These are phyloP conservation scores for Jamesozyma lodderae DNA, from an alignment of 805 yeast genomes.

Conservation along the genomic window DNA sequence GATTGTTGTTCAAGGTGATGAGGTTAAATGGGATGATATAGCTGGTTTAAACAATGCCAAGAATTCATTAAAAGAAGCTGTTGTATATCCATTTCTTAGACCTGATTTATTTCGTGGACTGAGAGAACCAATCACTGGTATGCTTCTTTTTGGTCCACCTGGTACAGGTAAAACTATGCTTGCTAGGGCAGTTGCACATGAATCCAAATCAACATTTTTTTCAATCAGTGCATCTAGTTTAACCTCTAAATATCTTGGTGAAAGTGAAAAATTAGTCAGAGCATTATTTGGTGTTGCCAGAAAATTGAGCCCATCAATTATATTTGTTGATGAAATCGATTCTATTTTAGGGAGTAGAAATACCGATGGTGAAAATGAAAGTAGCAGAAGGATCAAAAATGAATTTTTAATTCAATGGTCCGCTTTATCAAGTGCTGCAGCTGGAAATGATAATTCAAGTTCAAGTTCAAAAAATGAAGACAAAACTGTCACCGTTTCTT, in stretches of 20 bases:
- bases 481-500: background rate
- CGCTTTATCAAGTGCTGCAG: constrained; percentile 78
- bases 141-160: constrained; percentile 94
- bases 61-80: constrained; percentile 82
- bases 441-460: constrained; percentile 46
- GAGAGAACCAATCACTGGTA: constrained; percentile 93
- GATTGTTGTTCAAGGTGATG: constrained; percentile 82
- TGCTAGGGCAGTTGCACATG: constrained; percentile 94
- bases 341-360: constrained; percentile 73
- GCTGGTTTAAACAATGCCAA: constrained; percentile 91
- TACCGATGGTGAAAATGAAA: constrained; percentile 57
- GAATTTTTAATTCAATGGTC: constrained; percentile 95
- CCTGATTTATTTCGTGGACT: constrained; percentile 89
- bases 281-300: constrained; percentile 81
- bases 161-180: constrained; percentile 99
- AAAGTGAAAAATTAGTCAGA: constrained; percentile 84
- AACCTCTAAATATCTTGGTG: constrained; percentile 83
- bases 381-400: constrained; percentile 81
- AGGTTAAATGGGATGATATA: constrained; percentile 89
- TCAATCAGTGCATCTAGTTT: constrained; percentile 84
- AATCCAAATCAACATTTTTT: constrained; percentile 86
- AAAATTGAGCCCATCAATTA: constrained; percentile 83
- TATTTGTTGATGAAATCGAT: constrained; percentile 94
- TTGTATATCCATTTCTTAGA: constrained; percentile 87
- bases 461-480: constrained; percentile 5